Base-by-base conservation (phyloP, 148 eudicot genomes). In the Rhododendron kiyosumense region DNA sequence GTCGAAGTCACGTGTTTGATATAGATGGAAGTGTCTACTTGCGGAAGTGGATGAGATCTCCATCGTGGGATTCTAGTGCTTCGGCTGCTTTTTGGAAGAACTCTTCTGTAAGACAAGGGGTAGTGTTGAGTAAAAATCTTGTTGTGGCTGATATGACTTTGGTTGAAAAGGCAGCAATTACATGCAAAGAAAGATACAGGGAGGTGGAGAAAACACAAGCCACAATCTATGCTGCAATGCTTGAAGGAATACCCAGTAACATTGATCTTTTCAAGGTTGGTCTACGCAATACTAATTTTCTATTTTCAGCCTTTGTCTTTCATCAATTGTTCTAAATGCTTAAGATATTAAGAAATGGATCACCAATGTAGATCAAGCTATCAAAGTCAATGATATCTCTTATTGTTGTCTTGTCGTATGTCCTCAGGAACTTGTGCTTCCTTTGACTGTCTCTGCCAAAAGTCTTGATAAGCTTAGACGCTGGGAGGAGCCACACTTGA, bases 161-260 rank as follows among this genome's bases (percentile, higher is more conserved):
- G 92, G 84, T 92, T 46, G 95, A 94, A 89, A 92, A 85, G 91
- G 99, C 99, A 28, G 91, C 94, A 71, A 82, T 83, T 83, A 89
- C 80, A 9, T 96, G 95, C 84, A 90, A 94, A 88, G 93, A 89
- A 30, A 96, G 89, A 84, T 90, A 86, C 46, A 87, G 86, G 74
- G 94, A 88, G 82, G 94, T 91, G 83, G 96, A 96, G 88, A 93
- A 91, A 86, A 94, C 98, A 61, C 98, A 93, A 88, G 99, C 99
- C 52, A 96, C 99, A 34, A 96, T 96, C 76, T 92, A 93, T 88
- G 96, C 99, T 84, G 99, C 99, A 69, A 96, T 91, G 89, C 87
- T 96, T 78, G 99, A 96, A 90, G 99, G 99, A 84, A 96, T 96
- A 86, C 99, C 99, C 73, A 94, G 93, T 89, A 96, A 96, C 89